Evolutionary conservation across 371 early-diverging fungal species (phyloP).

Genomic region (Mucor irregularis): DNA sequence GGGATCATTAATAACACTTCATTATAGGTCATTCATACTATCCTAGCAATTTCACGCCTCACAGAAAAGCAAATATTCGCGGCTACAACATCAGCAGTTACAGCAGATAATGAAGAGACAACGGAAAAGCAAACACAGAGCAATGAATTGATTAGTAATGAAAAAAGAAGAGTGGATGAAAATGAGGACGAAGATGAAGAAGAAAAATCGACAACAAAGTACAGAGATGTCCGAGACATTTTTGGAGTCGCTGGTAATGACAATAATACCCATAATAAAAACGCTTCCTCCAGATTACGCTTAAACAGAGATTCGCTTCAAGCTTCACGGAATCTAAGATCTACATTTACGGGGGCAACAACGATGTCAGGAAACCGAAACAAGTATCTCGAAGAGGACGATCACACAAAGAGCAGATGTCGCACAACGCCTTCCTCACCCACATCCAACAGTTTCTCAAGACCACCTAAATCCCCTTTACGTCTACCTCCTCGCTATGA

Average conservation of each 20-base stretch:
- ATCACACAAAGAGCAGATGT: constrained; percentile 8
- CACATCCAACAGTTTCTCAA: constrained; percentile 15
- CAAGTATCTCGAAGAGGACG: constrained; percentile 1
- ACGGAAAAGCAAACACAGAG: background rate
- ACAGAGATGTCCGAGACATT: constrained; percentile 41
- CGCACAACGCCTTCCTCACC: constrained; percentile 19
- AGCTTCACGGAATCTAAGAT: constrained; percentile 13
- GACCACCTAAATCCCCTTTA: constrained; percentile 48
- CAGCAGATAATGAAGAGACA: background rate
- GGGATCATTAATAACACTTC: background rate
- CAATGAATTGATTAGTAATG: constrained; percentile 1
- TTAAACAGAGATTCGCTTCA: constrained; percentile 15
- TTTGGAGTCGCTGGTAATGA: no score
- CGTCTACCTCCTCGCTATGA: constrained; percentile 15
- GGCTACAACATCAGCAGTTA: background rate
- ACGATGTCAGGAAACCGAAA: no score
- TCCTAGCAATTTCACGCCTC: constrained; percentile 29
- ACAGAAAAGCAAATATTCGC: constrained; percentile 21
- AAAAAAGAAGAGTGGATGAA: background rate
- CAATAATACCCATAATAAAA: background rate
- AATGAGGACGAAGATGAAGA: no score
- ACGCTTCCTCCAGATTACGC: background rate
- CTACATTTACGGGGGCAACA: constrained; percentile 9
- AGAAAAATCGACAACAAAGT: constrained; percentile 11
- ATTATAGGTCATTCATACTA: constrained; percentile 43